Evolutionary conservation across 1,284 basidiomycete genomes (phyloP).

Genomic region (Tilletia indica): DNA sequence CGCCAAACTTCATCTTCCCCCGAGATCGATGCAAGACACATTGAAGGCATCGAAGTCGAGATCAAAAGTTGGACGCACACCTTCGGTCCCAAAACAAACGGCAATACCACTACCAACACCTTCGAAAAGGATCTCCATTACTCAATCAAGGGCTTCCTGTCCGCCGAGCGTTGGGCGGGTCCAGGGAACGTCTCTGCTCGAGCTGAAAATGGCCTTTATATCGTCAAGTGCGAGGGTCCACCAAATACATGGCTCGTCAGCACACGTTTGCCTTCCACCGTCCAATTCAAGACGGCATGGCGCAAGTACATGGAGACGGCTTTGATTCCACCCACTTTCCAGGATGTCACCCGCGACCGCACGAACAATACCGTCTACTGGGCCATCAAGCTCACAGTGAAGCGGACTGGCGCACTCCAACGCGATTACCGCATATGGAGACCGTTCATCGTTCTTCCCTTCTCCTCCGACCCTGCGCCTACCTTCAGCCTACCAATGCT

Average conservation of each 20-base stretch:
- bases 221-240: neutral
- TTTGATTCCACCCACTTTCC: neutral
- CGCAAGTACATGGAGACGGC: neutral
- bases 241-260: neutral
- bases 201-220: neutral
- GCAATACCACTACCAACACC: neutral
- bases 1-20: neutral
- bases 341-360: neutral
- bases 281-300: neutral
- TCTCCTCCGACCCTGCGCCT: neutral
- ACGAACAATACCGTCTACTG: neutral
- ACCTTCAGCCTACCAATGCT: neutral
- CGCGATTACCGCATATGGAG: neutral
- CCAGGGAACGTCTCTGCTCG: neutral
- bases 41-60: conserved; percentile 1
- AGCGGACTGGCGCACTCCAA: neutral
- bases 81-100: neutral
- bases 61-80: neutral
- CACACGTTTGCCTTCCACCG: neutral
- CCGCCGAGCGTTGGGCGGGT: too few relatives aligned
- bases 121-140: neutral
- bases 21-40: neutral
- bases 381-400: conserved; percentile 4
- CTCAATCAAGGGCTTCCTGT: neutral
- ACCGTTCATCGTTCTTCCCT: conserved; percentile 2